Evolutionary conservation across 2,329 filamentous ascomycete species (phyloP).

Genomic region (Lachnellula suecica): DNA sequence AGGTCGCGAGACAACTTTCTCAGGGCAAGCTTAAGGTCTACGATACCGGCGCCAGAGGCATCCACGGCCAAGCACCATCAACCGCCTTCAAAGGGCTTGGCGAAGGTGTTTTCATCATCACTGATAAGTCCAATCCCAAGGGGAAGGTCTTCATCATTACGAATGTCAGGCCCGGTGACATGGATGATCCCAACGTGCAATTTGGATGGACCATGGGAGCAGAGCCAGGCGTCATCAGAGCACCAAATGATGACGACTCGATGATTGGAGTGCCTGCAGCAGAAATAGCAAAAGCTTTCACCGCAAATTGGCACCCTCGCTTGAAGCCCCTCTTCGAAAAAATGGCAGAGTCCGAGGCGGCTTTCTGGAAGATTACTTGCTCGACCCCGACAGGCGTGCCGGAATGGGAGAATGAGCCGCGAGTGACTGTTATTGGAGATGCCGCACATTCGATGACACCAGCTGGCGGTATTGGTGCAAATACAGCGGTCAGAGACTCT

Average conservation of each 20-base stretch:
- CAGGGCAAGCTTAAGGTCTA: conserved; percentile 58
- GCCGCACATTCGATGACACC: conserved; percentile 58
- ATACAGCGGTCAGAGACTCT: conserved; percentile 55
- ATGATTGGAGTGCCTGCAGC: conserved; percentile 57
- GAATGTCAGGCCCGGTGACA: conserved; percentile 59
- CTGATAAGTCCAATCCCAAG: conserved; percentile 45
- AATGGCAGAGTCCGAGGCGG: conserved; percentile 55
- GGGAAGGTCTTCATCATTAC: conserved; percentile 58
- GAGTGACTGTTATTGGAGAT: conserved; percentile 58
- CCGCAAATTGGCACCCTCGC: conserved; percentile 53
- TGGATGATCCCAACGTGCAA: conserved; percentile 53
- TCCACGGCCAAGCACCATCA: conserved; percentile 64
- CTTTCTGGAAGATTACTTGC: conserved; percentile 68
- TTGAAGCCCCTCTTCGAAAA: conserved; percentile 57
- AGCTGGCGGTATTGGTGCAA: conserved; percentile 54
- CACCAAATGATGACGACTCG: conserved; percentile 59
- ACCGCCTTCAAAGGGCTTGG: conserved; percentile 60
- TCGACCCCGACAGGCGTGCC: conserved; percentile 59
- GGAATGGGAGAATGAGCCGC: conserved; percentile 55
- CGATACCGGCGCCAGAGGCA: conserved; percentile 62
- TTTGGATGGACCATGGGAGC: conserved; percentile 66
- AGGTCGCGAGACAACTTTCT: conserved; percentile 59
- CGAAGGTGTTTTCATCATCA: conserved; percentile 60
- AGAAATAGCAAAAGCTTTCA: conserved; percentile 54
- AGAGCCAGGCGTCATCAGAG: conserved; percentile 53